Evolutionary conservation across 805 yeast genomes (phyloP).

Genomic region (Starmerella scarabaei): DNA sequence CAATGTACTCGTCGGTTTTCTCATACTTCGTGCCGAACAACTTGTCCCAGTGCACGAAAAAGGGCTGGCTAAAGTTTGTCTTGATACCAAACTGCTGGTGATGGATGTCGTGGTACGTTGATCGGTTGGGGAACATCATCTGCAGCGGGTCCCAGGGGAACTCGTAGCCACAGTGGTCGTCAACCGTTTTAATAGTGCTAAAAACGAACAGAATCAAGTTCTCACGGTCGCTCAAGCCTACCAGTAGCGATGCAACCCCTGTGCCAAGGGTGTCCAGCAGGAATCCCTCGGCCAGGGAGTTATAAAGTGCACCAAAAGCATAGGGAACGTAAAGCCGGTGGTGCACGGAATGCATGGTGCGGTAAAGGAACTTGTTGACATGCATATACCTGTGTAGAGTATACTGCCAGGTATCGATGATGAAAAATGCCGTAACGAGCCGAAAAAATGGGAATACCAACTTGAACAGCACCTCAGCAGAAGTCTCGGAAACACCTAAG

Average conservation of each 20-base stretch:
- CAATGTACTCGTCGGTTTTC: constrained; percentile 50
- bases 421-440: constrained; percentile 47
- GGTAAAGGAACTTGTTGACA: constrained; percentile 58
- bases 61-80: constrained; percentile 89
- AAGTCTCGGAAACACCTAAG: constrained; percentile 23
- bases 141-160: constrained; percentile 89
- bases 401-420: constrained; percentile 94
- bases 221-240: constrained; percentile 65
- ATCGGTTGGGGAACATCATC: constrained; percentile 80
- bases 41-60: constrained; percentile 87
- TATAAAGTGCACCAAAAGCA: constrained; percentile 91
- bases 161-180: constrained; percentile 97
- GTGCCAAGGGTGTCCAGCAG: constrained; percentile 85
- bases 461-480: constrained; percentile 43
- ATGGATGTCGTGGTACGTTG: constrained; percentile 93
- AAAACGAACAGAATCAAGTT: constrained; percentile 60
- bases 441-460: constrained; percentile 51
- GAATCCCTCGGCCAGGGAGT: constrained; percentile 89
- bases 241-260: constrained; percentile 58
- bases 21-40: constrained; percentile 58
- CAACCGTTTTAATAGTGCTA: constrained; percentile 91
- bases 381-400: constrained; percentile 85
- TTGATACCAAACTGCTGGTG: constrained; percentile 94
- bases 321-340: constrained; percentile 91
- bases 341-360: constrained; percentile 81